phyloP scores from a whole-genome alignment of 1,284 basidiomycete species.

The Earliella scabrosa region DNA sequence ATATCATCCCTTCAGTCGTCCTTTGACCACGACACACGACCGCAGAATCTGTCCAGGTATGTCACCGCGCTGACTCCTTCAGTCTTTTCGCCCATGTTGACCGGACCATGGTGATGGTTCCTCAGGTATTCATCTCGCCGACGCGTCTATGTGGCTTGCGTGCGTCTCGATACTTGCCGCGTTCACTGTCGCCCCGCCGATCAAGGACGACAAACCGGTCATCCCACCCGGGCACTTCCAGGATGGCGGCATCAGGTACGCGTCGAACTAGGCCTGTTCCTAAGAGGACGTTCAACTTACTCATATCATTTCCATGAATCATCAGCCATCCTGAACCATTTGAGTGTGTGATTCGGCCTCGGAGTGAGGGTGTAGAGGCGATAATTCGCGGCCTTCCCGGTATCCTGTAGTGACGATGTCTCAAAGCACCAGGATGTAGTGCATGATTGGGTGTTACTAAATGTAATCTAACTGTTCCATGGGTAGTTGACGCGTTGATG shows the following conservation, averaged over 20 bases:
- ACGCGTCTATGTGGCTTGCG: conserved; percentile 1
- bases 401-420: neutral
- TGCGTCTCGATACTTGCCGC: neutral
- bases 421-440: no score
- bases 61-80: neutral
- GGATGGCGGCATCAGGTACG: conserved; percentile 3
- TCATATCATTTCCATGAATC: neutral
- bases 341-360: neutral
- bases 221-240: neutral
- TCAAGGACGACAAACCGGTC: conserved; percentile 1
- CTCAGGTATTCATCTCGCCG: neutral
- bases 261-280: neutral
- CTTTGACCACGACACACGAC: neutral
- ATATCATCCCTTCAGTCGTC: neutral
- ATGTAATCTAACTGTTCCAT: no score
- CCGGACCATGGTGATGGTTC: no score
- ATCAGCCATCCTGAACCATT: conserved; percentile 1
- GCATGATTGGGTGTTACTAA: no score
- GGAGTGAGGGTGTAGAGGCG: neutral
- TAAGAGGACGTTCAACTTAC: neutral
- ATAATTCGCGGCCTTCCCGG: neutral
- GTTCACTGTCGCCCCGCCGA: neutral
- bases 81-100: neutral
- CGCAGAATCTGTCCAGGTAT: conserved; percentile 1
- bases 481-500: no score